A percentile compares a stretch with the other conserved stretches of the same genome.
phyloP scores from a whole-genome alignment of 2,329 filamentous ascomycete genomes.

The Metarhizium guizhouense region DNA sequence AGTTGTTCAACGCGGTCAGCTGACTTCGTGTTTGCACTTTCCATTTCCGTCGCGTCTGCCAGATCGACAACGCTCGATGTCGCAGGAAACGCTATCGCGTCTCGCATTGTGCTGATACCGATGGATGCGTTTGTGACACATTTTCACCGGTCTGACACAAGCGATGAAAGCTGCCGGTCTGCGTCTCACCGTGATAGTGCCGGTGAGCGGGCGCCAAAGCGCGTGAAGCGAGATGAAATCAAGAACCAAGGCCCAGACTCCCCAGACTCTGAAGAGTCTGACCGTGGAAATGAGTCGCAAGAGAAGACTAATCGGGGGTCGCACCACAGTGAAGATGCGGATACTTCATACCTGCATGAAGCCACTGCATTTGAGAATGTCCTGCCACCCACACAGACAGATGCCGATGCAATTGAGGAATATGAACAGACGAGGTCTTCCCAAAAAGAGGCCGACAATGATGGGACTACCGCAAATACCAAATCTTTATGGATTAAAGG shows the following conservation, averaged over 20 bases:
- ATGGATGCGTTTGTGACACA: slow-evolving; percentile 32
- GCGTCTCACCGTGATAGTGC: slow-evolving; percentile 3
- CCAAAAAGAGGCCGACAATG: slow-evolving; percentile 27
- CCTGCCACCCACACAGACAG: slow-evolving; percentile 57
- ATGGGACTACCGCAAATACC: slow-evolving; percentile 32
- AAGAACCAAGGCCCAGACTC: slow-evolving; percentile 14
- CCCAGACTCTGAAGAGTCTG: slow-evolving; percentile 14
- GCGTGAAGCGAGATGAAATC: slow-evolving; percentile 19
- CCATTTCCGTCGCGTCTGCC: slow-evolving; percentile 5
- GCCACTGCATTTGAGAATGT: slow-evolving; percentile 38
- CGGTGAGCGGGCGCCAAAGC: slow-evolving; percentile 20
- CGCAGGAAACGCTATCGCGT: not conserved
- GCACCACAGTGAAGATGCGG: slow-evolving; percentile 9
- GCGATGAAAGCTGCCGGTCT: slow-evolving; percentile 3
- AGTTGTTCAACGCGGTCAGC: slow-evolving; percentile 18
- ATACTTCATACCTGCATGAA: slow-evolving; percentile 8
- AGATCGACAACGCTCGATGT: not conserved
- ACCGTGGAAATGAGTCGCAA: slow-evolving; percentile 4
- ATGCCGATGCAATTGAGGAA: slow-evolving; percentile 65
- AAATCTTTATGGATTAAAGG: slow-evolving; percentile 56
- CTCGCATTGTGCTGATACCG: slow-evolving; percentile 7
- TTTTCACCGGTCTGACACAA: slow-evolving; percentile 13
- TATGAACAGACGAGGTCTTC: slow-evolving; percentile 65
- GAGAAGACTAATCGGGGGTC: not conserved
- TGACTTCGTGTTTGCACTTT: slow-evolving; percentile 26